Evolutionary conservation across 2,329 filamentous ascomycete species (phyloP).

Genomic region (Pyrenochaeta sp.): DNA sequence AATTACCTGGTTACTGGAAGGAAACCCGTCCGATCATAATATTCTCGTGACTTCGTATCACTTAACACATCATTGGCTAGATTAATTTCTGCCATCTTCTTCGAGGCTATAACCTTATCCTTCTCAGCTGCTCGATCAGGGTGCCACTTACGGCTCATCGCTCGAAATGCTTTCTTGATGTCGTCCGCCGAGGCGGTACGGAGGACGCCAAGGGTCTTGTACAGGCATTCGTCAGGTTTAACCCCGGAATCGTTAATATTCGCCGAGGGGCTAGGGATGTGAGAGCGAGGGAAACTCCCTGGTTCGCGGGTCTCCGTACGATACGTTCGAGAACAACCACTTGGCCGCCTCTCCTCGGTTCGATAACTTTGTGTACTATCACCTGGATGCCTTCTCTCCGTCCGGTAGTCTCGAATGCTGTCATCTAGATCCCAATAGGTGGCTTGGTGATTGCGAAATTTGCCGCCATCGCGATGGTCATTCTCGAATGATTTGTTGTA

Average conservation of each 20-base stretch:
- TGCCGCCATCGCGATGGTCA: not conserved
- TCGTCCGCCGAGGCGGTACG: slow-evolving; percentile 78
- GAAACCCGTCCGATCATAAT: slow-evolving; percentile 22
- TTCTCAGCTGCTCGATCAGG: slow-evolving; percentile 66
- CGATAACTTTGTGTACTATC: not conserved
- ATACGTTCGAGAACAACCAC: not conserved
- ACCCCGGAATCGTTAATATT: not conserved
- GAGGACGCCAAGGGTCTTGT: slow-evolving; percentile 79
- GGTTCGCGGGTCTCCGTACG: not conserved
- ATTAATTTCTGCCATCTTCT: slow-evolving; percentile 27
- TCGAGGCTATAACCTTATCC: slow-evolving; percentile 21
- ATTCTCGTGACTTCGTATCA: slow-evolving; percentile 6
- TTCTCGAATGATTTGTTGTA: not conserved
- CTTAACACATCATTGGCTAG: slow-evolving; percentile 20
- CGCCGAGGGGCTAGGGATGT: not conserved
- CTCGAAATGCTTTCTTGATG: slow-evolving; percentile 97
- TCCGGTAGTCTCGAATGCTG: not conserved
- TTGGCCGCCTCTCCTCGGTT: no score
- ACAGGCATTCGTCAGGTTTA: slow-evolving; percentile 67
- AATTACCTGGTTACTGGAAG: not conserved
- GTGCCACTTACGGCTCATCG: slow-evolving; percentile 91
- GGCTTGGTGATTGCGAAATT: not conserved
- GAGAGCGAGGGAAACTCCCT: not conserved
- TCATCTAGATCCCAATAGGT: not conserved
- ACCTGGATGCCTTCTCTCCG: not conserved